Conservation (phyloP, 306 rosid species). For the Lathyrus aphaca region DNA sequence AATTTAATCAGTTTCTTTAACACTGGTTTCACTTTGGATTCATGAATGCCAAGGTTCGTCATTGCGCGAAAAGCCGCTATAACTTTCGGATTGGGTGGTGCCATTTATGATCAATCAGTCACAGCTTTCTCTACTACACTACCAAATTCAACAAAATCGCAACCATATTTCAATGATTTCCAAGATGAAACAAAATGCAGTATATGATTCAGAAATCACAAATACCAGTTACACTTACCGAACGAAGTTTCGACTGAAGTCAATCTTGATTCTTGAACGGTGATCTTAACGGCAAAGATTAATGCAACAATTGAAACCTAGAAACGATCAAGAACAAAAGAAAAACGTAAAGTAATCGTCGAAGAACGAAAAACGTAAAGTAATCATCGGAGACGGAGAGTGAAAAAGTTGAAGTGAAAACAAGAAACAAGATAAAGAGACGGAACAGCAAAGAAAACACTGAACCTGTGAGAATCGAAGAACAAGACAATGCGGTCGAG, state of each 20-base stretch:
- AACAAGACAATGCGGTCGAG: constrained; percentile 4
- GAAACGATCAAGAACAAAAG: not conserved
- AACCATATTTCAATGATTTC: constrained; percentile 25
- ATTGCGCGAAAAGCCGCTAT: constrained; percentile 70
- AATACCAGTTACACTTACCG: too few relatives aligned
- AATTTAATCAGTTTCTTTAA: constrained; percentile 67
- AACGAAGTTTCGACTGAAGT: too few relatives aligned
- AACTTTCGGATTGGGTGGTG: constrained; percentile 72
- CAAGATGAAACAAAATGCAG: constrained; percentile 13
- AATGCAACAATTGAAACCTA: constrained; percentile 14
- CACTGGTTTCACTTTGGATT: constrained; percentile 74
- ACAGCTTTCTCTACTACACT: constrained; percentile 31
- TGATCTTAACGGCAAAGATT: not conserved
- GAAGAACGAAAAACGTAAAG: constrained; percentile 6
- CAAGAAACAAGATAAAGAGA: not conserved
- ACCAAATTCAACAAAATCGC: constrained; percentile 33
- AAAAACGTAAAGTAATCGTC: not conserved
- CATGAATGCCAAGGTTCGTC: constrained; percentile 65
- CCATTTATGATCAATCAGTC: constrained; percentile 57
- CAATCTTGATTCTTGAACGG: not conserved
- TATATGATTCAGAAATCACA: too few relatives aligned
- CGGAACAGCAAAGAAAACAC: not conserved
- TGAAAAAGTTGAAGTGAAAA: not conserved
- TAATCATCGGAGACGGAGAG: not conserved
- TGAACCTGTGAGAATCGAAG: constrained; percentile 21